These are phyloP conservation scores for Stenogyne calaminthoides DNA, from an alignment of 305 asterid species.

Conservation along the genomic window DNA sequence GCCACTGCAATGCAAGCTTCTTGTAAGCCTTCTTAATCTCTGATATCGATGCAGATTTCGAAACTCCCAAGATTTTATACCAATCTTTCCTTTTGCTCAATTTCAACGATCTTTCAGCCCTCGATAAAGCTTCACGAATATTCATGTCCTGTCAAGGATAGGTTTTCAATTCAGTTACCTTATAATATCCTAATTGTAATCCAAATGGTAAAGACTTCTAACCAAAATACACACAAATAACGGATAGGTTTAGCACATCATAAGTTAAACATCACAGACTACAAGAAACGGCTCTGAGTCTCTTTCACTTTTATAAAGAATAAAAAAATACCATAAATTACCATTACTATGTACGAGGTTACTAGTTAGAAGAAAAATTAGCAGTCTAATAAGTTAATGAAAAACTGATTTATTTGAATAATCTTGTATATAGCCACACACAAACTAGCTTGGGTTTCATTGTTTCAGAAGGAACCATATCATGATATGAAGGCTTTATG, in stretches of 20 bases:
- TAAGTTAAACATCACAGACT: background rate
- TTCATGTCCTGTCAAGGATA: constrained; percentile 55
- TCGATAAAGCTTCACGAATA: constrained; percentile 66
- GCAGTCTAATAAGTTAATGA: background rate
- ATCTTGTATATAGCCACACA: background rate
- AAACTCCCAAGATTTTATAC: constrained; percentile 88
- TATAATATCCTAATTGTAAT: background rate
- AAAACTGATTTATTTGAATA: background rate
- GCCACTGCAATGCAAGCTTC: constrained; percentile 93
- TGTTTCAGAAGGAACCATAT: background rate
- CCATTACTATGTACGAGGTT: no score
- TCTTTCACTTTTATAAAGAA: no score
- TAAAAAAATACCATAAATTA: no score
- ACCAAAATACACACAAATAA: background rate
- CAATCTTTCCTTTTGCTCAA: constrained; percentile 91
- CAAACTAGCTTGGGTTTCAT: background rate
- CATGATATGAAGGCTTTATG: background rate
- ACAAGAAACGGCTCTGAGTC: no score
- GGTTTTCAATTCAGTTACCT: background rate
- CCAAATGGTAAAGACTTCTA: background rate
- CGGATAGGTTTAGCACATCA: no score
- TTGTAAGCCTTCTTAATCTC: constrained; percentile 96
- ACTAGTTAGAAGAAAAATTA: no score
- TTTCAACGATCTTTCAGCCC: constrained; percentile 80
- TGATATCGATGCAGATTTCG: constrained; percentile 66